Conservation (phyloP, 139 green algal species). For the Eudorina sp. region DNA sequence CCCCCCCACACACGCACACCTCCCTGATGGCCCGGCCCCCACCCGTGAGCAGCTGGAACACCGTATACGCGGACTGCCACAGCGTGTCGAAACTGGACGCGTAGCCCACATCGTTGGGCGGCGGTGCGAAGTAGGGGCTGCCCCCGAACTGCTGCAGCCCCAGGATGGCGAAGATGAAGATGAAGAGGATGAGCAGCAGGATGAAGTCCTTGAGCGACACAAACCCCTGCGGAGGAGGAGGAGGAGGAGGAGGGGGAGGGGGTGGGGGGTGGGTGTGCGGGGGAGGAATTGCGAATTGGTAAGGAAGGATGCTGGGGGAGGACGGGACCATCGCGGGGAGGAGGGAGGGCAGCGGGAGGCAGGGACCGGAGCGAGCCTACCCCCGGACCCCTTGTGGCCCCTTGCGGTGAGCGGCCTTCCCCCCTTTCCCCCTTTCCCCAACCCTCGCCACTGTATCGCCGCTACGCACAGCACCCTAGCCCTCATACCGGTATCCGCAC, state of each 20-base stretch:
- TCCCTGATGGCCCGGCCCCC: too few species aligned
- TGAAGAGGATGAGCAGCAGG: slow-evolving; percentile 56
- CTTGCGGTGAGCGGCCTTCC: too few species aligned
- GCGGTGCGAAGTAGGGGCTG: slow-evolving; percentile 26
- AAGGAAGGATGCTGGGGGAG: neutral
- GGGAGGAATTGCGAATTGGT: neutral
- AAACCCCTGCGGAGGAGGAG: slow-evolving; percentile 27
- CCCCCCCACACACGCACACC: too few species aligned
- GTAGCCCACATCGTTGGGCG: slow-evolving; percentile 36
- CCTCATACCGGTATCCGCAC: too few species aligned
- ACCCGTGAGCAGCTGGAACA: slow-evolving; percentile 63
- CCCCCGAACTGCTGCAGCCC: slow-evolving; percentile 68
- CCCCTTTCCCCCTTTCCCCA: too few species aligned
- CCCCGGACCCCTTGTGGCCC: too few species aligned
- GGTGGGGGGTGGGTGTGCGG: neutral
- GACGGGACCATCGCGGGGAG: neutral
- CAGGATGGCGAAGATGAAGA: slow-evolving; percentile 71
- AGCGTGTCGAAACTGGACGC: slow-evolving; percentile 69
- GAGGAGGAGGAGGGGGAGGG: neutral
- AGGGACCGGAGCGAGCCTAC: neutral
- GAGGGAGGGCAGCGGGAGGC: neutral
- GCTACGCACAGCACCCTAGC: too few species aligned
- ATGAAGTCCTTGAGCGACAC: slow-evolving; percentile 59
- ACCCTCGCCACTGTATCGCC: too few species aligned
- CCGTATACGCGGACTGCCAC: slow-evolving; percentile 62